Base-by-base conservation (phyloP, 768 basidiomycete genomes). In the Leccinellum rugosiceps region DNA sequence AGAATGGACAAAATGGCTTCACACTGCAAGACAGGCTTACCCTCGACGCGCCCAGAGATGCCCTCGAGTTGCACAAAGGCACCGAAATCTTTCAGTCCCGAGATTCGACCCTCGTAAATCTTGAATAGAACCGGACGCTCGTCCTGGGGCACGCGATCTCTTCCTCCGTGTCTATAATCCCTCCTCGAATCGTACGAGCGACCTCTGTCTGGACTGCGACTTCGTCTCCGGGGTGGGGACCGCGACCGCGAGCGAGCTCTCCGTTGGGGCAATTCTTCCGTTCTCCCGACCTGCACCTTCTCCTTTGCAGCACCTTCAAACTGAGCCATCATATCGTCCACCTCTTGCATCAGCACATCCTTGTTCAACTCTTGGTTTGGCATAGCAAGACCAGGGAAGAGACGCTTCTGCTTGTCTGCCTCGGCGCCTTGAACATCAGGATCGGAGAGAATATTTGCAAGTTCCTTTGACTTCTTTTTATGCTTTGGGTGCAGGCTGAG, bases 401-500 rank as follows among this genome's bases (percentile, higher is more conserved):
- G 68, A 28, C 95, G 85, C 68, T 83, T 86, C 77, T 87, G 82
- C 73, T 87, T 87, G 68, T 93, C 90, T 61, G 80, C 70, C 66
- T 94, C 92, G 3, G 62, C 61, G 41, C 69, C 73, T 21, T 66
- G 60, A 5, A 56, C 60, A 47, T 74, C 71, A 32, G 65, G 68
- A 15, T 66, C 70, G 9, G 63, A 55, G 48, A 77, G 75, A 35
- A 75, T 77, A 53, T 78, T 77, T 23, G 72, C 64, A 34, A 71
- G 71, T 17, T 66, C 54, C 23, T 72, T 68, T 28, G 78, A 76
- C 44, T 75, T 78, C 72, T 91, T 91, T 79, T 92, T 97, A 78
- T 98, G 89, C 67, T 94, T 97, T 1, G 96, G 97, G 65, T 99
- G 96, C 80, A 98, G 84, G 56, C 83, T 91, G 54, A 97, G 83